These are phyloP conservation scores for Aureobasidium sp. DNA, from an alignment of 2,329 filamentous ascomycete genomes.

Conservation along the genomic window DNA sequence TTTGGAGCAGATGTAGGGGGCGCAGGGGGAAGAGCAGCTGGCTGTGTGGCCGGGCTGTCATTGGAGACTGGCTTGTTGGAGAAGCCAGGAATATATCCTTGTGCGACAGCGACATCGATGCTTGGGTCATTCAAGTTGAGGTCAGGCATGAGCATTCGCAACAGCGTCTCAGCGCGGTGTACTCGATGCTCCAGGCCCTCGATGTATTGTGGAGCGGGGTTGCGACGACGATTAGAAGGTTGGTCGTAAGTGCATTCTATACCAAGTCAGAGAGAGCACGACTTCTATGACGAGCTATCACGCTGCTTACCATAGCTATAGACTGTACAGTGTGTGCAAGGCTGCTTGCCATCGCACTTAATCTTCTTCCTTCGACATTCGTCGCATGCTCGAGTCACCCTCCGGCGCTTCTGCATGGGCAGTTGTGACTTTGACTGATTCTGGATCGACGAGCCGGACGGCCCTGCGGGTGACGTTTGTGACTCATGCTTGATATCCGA, in stretches of 20 bases:
- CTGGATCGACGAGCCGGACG: slow-evolving; percentile 14
- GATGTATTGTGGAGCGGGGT: slow-evolving; percentile 86
- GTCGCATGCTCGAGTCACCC: slow-evolving; percentile 82
- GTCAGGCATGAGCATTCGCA: slow-evolving; percentile 73
- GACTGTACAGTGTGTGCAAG: slow-evolving; percentile 83
- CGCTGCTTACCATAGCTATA: slow-evolving; percentile 81
- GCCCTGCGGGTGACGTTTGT: slow-evolving; percentile 18
- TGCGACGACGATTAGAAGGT: slow-evolving; percentile 81
- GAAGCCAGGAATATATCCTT: slow-evolving; percentile 30
- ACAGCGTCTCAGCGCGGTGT: slow-evolving; percentile 70
- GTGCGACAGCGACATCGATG: slow-evolving; percentile 60
- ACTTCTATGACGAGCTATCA: background rate
- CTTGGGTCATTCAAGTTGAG: slow-evolving; percentile 78
- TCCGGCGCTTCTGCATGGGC: slow-evolving; percentile 57
- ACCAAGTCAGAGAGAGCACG: background rate
- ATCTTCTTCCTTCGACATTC: slow-evolving; percentile 67
- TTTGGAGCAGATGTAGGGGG: slow-evolving; percentile 21
- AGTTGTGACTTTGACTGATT: slow-evolving; percentile 17
- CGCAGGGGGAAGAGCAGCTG: slow-evolving; percentile 15
- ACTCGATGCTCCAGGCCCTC: slow-evolving; percentile 78
- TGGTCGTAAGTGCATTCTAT: slow-evolving; percentile 93
- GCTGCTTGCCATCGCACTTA: slow-evolving; percentile 47
- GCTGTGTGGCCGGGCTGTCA: background rate
- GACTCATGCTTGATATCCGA: slow-evolving; percentile 22
- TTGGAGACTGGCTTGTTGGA: slow-evolving; percentile 14